Conservation (phyloP, 495 filamentous ascomycete species). For the Penicillium simplicissimum region DNA sequence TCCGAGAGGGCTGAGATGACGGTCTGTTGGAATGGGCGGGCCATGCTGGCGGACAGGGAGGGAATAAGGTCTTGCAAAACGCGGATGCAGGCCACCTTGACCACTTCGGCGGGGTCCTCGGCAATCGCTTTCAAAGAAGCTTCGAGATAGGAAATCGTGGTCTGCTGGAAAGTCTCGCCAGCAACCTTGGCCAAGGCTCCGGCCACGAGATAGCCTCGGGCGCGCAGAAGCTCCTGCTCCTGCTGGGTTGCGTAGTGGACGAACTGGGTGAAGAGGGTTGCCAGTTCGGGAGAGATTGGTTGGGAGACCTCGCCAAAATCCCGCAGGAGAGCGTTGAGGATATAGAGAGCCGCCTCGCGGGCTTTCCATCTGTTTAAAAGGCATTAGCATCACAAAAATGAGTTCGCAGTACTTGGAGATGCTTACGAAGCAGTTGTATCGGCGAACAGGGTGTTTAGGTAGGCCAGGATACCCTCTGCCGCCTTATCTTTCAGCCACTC, state of each 20-base stretch:
- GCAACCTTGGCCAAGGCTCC: slow-evolving; percentile 66
- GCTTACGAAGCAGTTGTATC: slow-evolving; percentile 55
- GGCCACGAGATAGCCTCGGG: slow-evolving; percentile 81
- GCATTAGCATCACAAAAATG: background rate
- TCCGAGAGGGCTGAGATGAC: slow-evolving; percentile 75
- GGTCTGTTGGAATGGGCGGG: slow-evolving; percentile 63
- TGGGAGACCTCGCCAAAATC: slow-evolving; percentile 78
- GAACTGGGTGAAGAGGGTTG: slow-evolving; percentile 70
- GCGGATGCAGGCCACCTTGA: slow-evolving; percentile 89
- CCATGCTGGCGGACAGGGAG: slow-evolving; percentile 52
- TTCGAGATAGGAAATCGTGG: slow-evolving; percentile 65
- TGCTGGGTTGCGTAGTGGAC: slow-evolving; percentile 76
- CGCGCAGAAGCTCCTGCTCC: slow-evolving; percentile 68
- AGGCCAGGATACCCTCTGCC: slow-evolving; percentile 70
- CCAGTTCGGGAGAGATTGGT: slow-evolving; percentile 62
- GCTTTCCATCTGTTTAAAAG: slow-evolving; percentile 52
- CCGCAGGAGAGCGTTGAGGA: slow-evolving; percentile 75
- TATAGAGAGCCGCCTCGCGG: slow-evolving; percentile 78
- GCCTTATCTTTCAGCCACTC: slow-evolving; percentile 77
- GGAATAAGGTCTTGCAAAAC: slow-evolving; percentile 80
- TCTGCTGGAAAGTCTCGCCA: slow-evolving; percentile 53
- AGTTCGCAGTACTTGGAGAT: background rate
- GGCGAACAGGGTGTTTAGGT: slow-evolving; percentile 68
- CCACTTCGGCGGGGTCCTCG: slow-evolving; percentile 75
- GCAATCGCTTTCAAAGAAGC: slow-evolving; percentile 73